A percentile compares a stretch with the other conserved stretches of the same genome.
These are phyloP conservation scores for Aspergillus funiculosus DNA, from an alignment of 495 filamentous ascomycete species.

Conservation along the genomic window DNA sequence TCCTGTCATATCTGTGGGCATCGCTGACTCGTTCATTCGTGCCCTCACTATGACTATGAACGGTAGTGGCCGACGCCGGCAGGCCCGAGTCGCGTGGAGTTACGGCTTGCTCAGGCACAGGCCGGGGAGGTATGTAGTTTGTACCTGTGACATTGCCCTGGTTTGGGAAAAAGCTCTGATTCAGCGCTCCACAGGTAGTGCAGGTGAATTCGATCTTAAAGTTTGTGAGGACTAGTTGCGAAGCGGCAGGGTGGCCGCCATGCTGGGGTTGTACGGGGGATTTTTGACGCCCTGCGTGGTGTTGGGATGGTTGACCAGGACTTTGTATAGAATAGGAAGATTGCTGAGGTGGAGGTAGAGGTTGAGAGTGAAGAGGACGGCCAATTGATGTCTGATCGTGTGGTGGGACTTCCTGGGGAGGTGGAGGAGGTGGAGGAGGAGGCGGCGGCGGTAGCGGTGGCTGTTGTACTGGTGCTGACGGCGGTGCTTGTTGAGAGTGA, in stretches of 20 bases:
- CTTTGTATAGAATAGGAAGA: slow-evolving; percentile 20
- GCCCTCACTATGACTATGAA: slow-evolving; percentile 19
- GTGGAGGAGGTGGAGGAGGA: slow-evolving; percentile 15
- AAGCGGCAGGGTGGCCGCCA: slow-evolving; percentile 22
- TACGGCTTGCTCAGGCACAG: slow-evolving; percentile 20
- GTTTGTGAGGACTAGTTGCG: slow-evolving; percentile 35
- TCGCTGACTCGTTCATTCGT: slow-evolving; percentile 42
- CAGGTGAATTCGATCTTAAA: slow-evolving; percentile 47
- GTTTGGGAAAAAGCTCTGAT: slow-evolving; percentile 43
- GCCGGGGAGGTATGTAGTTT: slow-evolving; percentile 28
- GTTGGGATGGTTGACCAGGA: slow-evolving; percentile 18
- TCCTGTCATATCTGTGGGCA: slow-evolving; percentile 21
- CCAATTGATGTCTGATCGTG: slow-evolving; percentile 21
- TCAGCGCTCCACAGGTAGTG: slow-evolving; percentile 39
- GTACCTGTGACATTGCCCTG: slow-evolving; percentile 37
- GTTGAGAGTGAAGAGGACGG: slow-evolving; percentile 16
- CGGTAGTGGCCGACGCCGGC: slow-evolving; percentile 11
- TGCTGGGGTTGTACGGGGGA: slow-evolving; percentile 23
- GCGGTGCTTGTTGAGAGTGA: slow-evolving; percentile 2
- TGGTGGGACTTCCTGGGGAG: slow-evolving; percentile 20
- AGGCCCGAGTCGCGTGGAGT: slow-evolving; percentile 21
- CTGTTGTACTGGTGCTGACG: slow-evolving; percentile 11
- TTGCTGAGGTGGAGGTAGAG: slow-evolving; percentile 25
- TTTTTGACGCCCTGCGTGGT: slow-evolving; percentile 22
- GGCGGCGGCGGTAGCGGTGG: slow-evolving; percentile 13